Conservation (phyloP, 768 basidiomycete genomes). For the Russula sp. region DNA sequence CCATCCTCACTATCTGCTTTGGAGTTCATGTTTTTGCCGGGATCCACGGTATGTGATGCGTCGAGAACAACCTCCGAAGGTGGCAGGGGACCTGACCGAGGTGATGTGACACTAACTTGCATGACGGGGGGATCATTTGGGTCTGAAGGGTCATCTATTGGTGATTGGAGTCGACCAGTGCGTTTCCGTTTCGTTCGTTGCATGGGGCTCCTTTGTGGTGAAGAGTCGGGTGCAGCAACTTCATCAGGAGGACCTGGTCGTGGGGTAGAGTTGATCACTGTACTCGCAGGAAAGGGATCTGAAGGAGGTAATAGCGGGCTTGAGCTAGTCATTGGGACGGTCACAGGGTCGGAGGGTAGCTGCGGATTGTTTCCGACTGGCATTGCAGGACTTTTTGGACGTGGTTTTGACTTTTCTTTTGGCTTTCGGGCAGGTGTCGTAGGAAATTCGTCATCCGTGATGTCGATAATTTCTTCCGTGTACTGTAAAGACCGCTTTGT, state of each 20-base stretch:
- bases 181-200: conserved; percentile 21
- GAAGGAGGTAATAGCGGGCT: conserved; percentile 27
- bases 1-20: conserved; percentile 18
- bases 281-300: conserved; percentile 22
- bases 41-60: neutral
- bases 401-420: conserved; percentile 11
- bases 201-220: neutral
- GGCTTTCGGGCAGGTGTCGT: conserved; percentile 15
- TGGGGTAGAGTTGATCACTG: conserved; percentile 6
- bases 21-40: conserved; percentile 1
- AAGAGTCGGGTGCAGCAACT: conserved; percentile 7
- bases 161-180: neutral
- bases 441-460: conserved; percentile 28
- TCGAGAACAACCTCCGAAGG: neutral
- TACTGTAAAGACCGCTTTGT: conserved; percentile 8
- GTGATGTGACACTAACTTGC: neutral
- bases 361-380: conserved; percentile 10
- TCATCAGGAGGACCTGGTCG: conserved; percentile 3
- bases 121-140: neutral
- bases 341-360: conserved; percentile 19
- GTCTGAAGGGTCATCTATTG: neutral
- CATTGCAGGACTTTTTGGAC: conserved; percentile 15
- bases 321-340: conserved; percentile 23
- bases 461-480: conserved; percentile 25
- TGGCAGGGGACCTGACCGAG: conserved; percentile 3